Percentiles rank a stretch among this genome's conserved stretches.
Conservation (phyloP, 2,329 filamentous ascomycete species). For the Beauveria varroae region DNA sequence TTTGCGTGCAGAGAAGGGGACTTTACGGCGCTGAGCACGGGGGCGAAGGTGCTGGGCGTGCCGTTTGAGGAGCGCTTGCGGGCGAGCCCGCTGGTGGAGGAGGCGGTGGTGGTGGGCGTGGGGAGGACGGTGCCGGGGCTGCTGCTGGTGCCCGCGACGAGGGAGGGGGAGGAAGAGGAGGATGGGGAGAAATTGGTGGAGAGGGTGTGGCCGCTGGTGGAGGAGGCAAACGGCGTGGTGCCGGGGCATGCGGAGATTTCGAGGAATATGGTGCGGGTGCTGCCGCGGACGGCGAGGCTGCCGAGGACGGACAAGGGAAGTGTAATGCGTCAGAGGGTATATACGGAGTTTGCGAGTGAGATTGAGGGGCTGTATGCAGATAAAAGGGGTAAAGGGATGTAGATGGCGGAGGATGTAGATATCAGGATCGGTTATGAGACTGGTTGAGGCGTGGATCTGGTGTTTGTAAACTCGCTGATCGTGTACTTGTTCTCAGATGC, state of each 20-base stretch:
- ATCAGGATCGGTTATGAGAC: background rate
- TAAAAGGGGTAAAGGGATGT: background rate
- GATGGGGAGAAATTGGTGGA: background rate
- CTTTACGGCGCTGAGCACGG: conserved; percentile 1
- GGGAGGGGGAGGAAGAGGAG: background rate
- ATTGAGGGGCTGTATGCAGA: conserved; percentile 1
- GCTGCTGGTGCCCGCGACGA: background rate
- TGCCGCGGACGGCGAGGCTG: background rate
- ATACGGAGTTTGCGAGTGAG: background rate
- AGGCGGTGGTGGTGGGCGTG: background rate
- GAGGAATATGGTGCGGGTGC: background rate
- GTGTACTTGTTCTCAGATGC: too few relatives aligned
- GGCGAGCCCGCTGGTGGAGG: background rate
- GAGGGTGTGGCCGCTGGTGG: background rate
- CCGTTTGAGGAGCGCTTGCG: conserved; percentile 2
- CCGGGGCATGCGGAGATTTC: background rate
- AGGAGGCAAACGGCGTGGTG: background rate
- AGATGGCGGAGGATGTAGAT: background rate
- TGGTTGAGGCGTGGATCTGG: too few relatives aligned
- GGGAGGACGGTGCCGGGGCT: background rate
- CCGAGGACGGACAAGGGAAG: conserved; percentile 7
- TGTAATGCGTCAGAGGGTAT: background rate
- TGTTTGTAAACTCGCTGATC: too few relatives aligned
- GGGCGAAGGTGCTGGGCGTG: background rate
- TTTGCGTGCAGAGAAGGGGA: background rate